These are phyloP conservation scores for Patellaria atrata DNA, from an alignment of 495 filamentous ascomycete genomes.

Conservation along the genomic window DNA sequence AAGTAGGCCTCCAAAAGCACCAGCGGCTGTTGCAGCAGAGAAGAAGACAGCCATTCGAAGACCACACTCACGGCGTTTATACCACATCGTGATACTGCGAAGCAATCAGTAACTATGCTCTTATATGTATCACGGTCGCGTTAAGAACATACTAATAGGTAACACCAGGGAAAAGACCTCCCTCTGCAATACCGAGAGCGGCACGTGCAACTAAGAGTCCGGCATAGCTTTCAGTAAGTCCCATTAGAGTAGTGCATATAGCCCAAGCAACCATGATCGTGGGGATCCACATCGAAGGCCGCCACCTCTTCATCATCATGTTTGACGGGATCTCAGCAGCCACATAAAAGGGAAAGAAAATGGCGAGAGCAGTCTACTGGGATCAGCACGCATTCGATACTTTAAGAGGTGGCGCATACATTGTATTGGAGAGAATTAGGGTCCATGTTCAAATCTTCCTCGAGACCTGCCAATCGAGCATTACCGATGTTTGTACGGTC, in stretches of 20 bases:
- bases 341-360: constrained; percentile 19
- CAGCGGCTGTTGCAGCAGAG: constrained; percentile 30
- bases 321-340: constrained; percentile 16
- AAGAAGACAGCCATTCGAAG: constrained; percentile 24
- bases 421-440: constrained; percentile 13
- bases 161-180: constrained; percentile 25
- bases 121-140: too few species aligned
- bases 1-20: constrained; percentile 25
- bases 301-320: constrained; percentile 15
- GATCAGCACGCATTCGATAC: neutral
- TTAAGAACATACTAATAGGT: constrained; percentile 21
- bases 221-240: constrained; percentile 16
- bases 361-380: constrained; percentile 13
- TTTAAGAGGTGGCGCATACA: constrained; percentile 2
- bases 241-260: constrained; percentile 24
- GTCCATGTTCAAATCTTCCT: constrained; percentile 13
- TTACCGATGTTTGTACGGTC: constrained; percentile 22
- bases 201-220: constrained; percentile 20
- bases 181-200: constrained; percentile 21
- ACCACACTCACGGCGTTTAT: constrained; percentile 16
- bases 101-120: too few species aligned
- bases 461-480: constrained; percentile 17
- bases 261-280: constrained; percentile 43
- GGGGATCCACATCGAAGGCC: constrained; percentile 37
- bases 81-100: constrained; percentile 21